Evolutionary conservation across 345 rosid species (phyloP).

Genomic region (Trapa bicornis): DNA sequence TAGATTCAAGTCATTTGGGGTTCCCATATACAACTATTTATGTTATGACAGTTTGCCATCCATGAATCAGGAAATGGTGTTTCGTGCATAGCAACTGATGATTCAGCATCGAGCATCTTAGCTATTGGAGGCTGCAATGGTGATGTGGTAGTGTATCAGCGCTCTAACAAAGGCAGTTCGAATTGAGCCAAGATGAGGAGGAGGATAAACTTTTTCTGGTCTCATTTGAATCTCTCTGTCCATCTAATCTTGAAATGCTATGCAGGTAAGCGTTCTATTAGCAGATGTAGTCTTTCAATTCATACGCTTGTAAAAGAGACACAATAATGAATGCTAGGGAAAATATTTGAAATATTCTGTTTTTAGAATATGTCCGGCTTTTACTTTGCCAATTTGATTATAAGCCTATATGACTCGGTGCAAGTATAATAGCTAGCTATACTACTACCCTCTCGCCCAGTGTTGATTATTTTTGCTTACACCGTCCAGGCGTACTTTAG

Average conservation of each 20-base stretch:
- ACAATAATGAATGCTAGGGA: not conserved
- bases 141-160: slow-evolving; percentile 48
- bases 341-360: too few relatives aligned
- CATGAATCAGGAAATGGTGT: slow-evolving; percentile 37
- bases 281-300: not conserved
- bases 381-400: too few relatives aligned
- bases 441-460: too few relatives aligned
- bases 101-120: slow-evolving; percentile 33
- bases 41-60: not conserved
- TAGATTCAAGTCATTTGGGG: not conserved
- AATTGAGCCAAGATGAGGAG: not conserved
- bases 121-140: slow-evolving; percentile 51
- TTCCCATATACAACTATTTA: not conserved
- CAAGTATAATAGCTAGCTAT: too few relatives aligned
- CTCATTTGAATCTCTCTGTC: not conserved
- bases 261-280: not conserved
- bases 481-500: too few relatives aligned
- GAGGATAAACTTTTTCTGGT: not conserved
- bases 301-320: not conserved
- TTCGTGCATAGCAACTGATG: slow-evolving; percentile 61
- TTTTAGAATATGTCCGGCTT: too few relatives aligned
- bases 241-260: not conserved
- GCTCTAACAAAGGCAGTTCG: not conserved
- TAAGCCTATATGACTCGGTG: too few relatives aligned
- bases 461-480: too few relatives aligned